Evolutionary conservation across 495 filamentous ascomycete genomes (phyloP), one percentile per base, ranked within the genome.

Genomic region (Thermothielavioides terrestris): DNA sequence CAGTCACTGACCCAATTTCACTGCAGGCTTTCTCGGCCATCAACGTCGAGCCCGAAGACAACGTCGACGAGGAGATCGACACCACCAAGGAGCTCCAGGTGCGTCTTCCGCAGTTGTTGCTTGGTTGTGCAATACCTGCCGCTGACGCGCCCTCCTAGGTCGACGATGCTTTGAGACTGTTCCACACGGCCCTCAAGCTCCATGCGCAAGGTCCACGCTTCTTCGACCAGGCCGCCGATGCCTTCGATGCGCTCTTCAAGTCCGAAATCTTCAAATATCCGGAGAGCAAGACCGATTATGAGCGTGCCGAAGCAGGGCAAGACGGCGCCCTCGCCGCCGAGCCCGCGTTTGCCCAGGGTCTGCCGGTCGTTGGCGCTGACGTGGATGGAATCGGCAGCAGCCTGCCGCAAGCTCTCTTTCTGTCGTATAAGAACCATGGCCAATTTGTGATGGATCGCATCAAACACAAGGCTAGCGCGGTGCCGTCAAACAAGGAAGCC

Each of bases 151-250:
- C 6, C n/a, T 21, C 31, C 25, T 21, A 91, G 75, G 91, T 97
- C 61, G 92, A 99, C 64, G 92, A 99, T 66, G 89, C 92, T 23
- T 70, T 99, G 52, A 97, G 96, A 69, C 80, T 91, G 23, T 99
- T 97, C 64, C 89, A 96, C 62, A 84, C 75, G 47, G 92, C 92
- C 20, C 71, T 99, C 23, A 95, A 91, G 64, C 80, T 89, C 52
- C 94, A 99, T 59, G 84, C 89, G 4, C 87, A 92, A 68, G 89
- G 92, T 3, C 83, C 88, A 5, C 66, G 65, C 3, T 85, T 78
- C 57, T 94, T 84, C 61, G 61, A 78, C 23, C 79, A 91, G 63
- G 90, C 92, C 10, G 74, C 78, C 20, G 81, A 84, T 40, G 91
- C 94, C 32, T 99, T 97, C 64, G 75, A 83, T 37, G 77, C 77